Base-by-base conservation (phyloP, 2,329 filamentous ascomycete species). In the Trichophaea hybrida region DNA sequence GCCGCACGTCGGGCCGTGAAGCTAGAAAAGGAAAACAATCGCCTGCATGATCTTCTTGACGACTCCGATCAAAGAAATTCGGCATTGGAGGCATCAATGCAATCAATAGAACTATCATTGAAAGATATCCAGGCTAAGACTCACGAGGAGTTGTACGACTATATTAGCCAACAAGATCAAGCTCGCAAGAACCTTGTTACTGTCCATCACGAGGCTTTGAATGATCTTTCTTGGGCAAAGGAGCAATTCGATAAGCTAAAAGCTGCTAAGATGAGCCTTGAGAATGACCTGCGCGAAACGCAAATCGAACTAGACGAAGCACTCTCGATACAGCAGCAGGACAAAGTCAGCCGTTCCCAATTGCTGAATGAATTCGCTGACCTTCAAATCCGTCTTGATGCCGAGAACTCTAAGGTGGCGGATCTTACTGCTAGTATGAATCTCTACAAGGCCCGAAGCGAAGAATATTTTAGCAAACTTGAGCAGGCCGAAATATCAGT, bases 401-500 rank as follows among this genome's bases (percentile, higher is more conserved):
- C 86, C 5, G 93, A 97, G 73, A 81, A 83, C 0, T 94, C 88
- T 0, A 91, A 86, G 71, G 78, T 91, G 33, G 80, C 84, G 33
- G 91, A 98, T 71, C 83, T 95, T 49, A 83, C 82, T 6, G 85
- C 88, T 2, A 94, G 86, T 71, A 78, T 97, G 46, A 84, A 82
- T 62, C 75, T 96, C 63, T 98, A 97, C 77, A 96, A 94, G 78
- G 83, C 81, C 64, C 83, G 91, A 48, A 86, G 91, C 3, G 89
- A 97, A 69, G 91, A 97, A 71, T 97, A 98, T 73, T 98, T 96
- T 74, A 86, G 83, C 75, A 96, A 95, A 73, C 81, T 98, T 17
- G 91, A 98, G 72, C 91, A 97, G 70, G 93, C 93, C 13, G 91
- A 98, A 72, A 94, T 97, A 66, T 84, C 90, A 0, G 90, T 97